Evolutionary conservation across 345 rosid species (phyloP).

Genomic region (Gossypium bickii): DNA sequence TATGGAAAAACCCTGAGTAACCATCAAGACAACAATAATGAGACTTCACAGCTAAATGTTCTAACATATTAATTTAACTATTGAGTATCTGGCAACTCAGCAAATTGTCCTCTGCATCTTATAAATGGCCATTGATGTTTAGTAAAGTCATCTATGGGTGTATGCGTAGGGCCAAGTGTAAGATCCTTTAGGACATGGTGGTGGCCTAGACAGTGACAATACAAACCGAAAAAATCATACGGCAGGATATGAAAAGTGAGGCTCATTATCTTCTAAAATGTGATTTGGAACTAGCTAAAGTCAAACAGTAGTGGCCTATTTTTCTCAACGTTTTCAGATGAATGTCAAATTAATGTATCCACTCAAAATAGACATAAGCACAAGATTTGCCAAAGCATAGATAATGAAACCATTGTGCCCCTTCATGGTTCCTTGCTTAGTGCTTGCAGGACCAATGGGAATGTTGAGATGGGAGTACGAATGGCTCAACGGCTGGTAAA

Average conservation of each 20-base stretch:
- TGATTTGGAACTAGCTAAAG: background rate
- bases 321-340: background rate
- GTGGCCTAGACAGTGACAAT: background rate
- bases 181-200: background rate
- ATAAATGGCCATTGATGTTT: background rate
- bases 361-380: background rate
- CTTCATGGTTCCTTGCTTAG: constrained; percentile 66
- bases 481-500: constrained; percentile 17
- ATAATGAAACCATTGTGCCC: constrained; percentile 32
- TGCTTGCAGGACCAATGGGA: constrained; percentile 57
- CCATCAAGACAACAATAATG: too few species aligned
- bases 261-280: too few species aligned
- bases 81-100: background rate
- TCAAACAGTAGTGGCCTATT: background rate
- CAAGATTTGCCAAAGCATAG: constrained; percentile 16
- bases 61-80: too few species aligned
- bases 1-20: too few species aligned
- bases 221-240: background rate
- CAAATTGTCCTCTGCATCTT: background rate
- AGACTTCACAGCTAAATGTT: too few species aligned
- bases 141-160: constrained; percentile 1
- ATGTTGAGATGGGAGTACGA: constrained; percentile 53
- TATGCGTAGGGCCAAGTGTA: background rate
- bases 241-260: background rate
- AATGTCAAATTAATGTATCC: background rate